These are phyloP conservation scores for Chloranthus sessilifolius DNA, from an alignment of 164 flowering plant species.

Conservation along the genomic window DNA sequence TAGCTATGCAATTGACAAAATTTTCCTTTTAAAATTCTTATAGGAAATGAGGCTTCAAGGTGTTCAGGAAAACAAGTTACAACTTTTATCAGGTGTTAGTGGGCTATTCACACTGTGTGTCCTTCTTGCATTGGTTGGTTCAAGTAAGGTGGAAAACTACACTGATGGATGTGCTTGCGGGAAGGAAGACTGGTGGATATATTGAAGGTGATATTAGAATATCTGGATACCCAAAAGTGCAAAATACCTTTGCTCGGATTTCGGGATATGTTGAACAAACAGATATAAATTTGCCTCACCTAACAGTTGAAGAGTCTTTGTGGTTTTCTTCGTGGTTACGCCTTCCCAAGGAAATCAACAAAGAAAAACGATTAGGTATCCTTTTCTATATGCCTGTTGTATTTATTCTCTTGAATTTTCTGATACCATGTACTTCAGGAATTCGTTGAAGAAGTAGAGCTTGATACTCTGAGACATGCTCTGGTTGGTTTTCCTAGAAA, in stretches of 20 bases:
- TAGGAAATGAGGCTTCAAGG: constrained; percentile 74
- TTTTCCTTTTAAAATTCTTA: constrained; percentile 1
- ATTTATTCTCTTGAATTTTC: constrained; percentile 7
- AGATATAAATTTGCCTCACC: constrained; percentile 95
- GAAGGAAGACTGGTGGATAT: constrained; percentile 95
- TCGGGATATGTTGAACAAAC: constrained; percentile 94
- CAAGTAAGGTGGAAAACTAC: constrained; percentile 98
- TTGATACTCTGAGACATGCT: constrained; percentile 63
- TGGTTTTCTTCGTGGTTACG: constrained; percentile 75
- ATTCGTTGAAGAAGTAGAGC: constrained; percentile 91
- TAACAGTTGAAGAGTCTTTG: constrained; percentile 81
- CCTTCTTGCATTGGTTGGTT: constrained; percentile 93
- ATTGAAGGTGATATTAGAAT: constrained; percentile 90
- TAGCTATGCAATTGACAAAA: neutral
- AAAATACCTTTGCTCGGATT: constrained; percentile 88
- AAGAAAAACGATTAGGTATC: constrained; percentile 31
- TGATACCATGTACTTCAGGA: constrained; percentile 39
- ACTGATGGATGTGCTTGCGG: constrained; percentile 95
- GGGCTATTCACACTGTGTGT: constrained; percentile 93
- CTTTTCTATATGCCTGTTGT: neutral
- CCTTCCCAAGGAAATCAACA: constrained; percentile 65
- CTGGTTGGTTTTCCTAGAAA: constrained; percentile 87
- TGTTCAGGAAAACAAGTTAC: constrained; percentile 57
- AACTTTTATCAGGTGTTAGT: constrained; percentile 70
- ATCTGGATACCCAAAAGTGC: constrained; percentile 84